Percentiles rank a stretch among this genome's conserved stretches.
Evolutionary conservation across 495 filamentous ascomycete species (phyloP).

Genomic region (Lophiotrema nucula): DNA sequence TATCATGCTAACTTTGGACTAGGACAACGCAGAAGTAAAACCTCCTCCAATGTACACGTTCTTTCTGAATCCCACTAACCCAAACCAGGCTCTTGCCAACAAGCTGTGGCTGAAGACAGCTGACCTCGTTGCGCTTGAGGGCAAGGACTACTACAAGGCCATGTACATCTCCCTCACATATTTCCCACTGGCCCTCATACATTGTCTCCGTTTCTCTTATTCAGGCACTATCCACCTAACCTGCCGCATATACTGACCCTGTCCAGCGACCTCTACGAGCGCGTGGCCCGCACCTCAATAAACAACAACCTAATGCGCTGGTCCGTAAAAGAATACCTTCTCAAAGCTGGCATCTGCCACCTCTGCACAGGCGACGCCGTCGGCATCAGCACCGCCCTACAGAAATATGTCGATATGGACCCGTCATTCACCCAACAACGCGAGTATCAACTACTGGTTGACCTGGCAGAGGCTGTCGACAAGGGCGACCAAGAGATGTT

Average conservation of each 20-base stretch:
- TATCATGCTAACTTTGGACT: constrained; percentile 8
- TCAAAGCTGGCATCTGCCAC: constrained; percentile 74
- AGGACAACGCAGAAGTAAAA: constrained; percentile 32
- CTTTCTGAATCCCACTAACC: constrained; percentile 15
- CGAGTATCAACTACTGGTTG: constrained; percentile 75
- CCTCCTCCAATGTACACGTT: neutral
- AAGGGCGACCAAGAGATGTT: constrained; percentile 73
- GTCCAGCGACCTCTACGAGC: constrained; percentile 69
- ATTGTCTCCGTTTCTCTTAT: neutral
- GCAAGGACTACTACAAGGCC: constrained; percentile 53
- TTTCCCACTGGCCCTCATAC: neutral
- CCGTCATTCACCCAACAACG: constrained; percentile 68
- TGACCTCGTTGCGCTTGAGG: constrained; percentile 76
- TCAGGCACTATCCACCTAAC: constrained; percentile 42
- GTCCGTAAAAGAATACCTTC: constrained; percentile 88
- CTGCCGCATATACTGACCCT: no score
- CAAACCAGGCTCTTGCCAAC: constrained; percentile 67
- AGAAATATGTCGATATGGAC: constrained; percentile 80
- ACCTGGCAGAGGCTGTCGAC: constrained; percentile 70
- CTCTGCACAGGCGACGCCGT: constrained; percentile 61
- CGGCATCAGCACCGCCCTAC: constrained; percentile 69
- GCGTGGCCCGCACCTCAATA: constrained; percentile 67
- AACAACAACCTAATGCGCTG: constrained; percentile 83
- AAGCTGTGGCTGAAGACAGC: constrained; percentile 87
- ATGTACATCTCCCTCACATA: constrained; percentile 11